A percentile compares a stretch with the other conserved stretches of the same genome.
phyloP scores from a whole-genome alignment of 179 eudicot genomes.

The Silene coronaria region DNA sequence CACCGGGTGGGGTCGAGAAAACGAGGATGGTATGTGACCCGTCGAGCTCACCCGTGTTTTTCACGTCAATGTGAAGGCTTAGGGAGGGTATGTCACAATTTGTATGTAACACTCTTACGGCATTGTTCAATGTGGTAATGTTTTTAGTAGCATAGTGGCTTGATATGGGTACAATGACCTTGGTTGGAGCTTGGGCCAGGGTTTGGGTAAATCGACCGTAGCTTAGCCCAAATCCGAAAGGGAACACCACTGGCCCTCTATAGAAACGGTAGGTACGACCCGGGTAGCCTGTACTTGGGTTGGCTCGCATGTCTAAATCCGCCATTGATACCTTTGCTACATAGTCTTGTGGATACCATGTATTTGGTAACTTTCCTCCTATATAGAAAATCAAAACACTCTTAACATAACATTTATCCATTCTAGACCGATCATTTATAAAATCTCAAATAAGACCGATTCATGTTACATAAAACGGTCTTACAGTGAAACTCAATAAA shows the following conservation, averaged over 20 bases:
- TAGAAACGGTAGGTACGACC: conserved; percentile 95
- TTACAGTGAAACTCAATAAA: too few species aligned
- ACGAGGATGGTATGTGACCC: conserved; percentile 72
- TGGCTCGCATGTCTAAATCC: conserved; percentile 55
- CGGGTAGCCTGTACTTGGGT: conserved; percentile 65
- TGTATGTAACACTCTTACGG: conserved; percentile 47
- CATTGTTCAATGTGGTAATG: conserved; percentile 33
- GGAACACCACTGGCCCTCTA: conserved; percentile 69
- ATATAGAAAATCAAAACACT: neutral
- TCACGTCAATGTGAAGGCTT: conserved; percentile 54
- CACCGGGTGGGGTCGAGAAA: conserved; percentile 45
- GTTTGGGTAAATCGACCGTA: conserved; percentile 58
- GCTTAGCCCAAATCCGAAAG: conserved; percentile 78
- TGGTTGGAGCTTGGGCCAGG: conserved; percentile 50
- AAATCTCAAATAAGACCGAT: too few species aligned
- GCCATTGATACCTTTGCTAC: conserved; percentile 71
- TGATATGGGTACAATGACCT: conserved; percentile 34
- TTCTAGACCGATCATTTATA: neutral
- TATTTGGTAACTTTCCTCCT: conserved; percentile 85
- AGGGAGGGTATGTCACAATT: conserved; percentile 44
- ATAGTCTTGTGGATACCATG: conserved; percentile 89
- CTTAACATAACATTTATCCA: neutral
- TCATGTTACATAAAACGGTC: too few species aligned
- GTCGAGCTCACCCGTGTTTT: conserved; percentile 52
- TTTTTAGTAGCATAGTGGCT: conserved; percentile 30